Percentiles rank a stretch among this genome's conserved stretches.
Conservation (phyloP, 257 asterid genomes). For the Jacaranda copaia region DNA sequence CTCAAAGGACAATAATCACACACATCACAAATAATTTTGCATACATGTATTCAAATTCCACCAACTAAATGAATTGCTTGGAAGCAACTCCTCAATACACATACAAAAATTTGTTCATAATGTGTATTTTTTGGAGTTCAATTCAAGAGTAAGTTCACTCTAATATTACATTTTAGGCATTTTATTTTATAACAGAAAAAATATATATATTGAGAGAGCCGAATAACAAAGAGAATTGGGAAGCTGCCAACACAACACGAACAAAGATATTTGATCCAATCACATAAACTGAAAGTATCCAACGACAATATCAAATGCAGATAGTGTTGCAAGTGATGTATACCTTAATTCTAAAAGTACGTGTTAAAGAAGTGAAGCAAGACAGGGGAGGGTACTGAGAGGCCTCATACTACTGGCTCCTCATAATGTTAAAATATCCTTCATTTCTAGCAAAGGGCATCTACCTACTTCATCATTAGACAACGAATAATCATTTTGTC, state of each 20-base stretch:
- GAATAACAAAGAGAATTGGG: not conserved
- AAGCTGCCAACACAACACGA: not conserved
- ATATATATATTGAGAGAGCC: not conserved
- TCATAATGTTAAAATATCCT: not conserved
- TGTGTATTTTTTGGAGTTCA: not conserved
- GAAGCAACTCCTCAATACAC: not conserved
- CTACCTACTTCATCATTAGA: not conserved
- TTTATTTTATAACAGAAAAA: not conserved
- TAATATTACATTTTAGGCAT: not conserved
- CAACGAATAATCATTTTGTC: not conserved
- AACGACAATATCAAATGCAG: not conserved
- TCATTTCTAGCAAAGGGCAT: not conserved
- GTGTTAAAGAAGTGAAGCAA: not conserved
- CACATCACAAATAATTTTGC: not conserved
- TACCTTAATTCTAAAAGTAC: not conserved
- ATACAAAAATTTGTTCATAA: not conserved
- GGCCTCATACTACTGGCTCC: not conserved
- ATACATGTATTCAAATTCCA: not conserved
- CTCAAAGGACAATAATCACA: not conserved
- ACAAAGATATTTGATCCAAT: not conserved
- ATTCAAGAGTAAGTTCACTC: constrained; percentile 17
- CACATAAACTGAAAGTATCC: not conserved
- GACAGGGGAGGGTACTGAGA: not conserved
- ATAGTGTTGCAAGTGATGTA: not conserved
- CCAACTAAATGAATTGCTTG: not conserved